Conservation (phyloP, 495 filamentous ascomycete genomes). For the Cercophora scortea region DNA sequence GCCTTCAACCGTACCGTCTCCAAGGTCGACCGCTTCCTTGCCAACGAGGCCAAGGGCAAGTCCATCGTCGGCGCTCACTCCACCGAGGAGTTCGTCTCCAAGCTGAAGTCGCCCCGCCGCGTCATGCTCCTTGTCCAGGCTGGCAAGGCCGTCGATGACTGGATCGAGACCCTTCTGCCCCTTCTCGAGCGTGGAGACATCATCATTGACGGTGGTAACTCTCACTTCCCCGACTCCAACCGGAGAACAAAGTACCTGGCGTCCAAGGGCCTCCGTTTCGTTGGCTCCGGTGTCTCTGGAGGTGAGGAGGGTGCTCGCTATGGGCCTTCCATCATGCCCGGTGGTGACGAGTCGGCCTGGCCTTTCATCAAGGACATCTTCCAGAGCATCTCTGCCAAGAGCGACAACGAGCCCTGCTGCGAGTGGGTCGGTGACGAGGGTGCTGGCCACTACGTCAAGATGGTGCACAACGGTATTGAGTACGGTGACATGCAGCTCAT, state of each 20-base stretch:
- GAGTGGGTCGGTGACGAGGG: constrained; percentile 99
- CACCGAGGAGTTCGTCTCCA: constrained; percentile 84
- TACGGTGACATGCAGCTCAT: constrained; percentile 99
- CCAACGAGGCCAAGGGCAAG: constrained; percentile 92
- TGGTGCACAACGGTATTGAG: constrained; percentile 99
- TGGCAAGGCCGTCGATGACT: constrained; percentile 94
- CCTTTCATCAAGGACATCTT: constrained; percentile 98
- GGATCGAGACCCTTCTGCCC: constrained; percentile 91
- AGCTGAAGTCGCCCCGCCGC: constrained; percentile 92
- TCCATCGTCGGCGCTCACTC: constrained; percentile 88
- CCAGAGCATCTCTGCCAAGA: constrained; percentile 95
- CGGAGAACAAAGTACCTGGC: constrained; percentile 81
- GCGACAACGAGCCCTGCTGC: constrained; percentile 91
- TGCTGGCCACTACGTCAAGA: constrained; percentile 99
- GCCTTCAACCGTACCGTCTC: constrained; percentile 96
- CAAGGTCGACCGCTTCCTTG: constrained; percentile 95
- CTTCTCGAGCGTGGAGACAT: constrained; percentile 89
- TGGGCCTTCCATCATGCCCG: constrained; percentile 96
- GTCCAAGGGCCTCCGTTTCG: constrained; percentile 86
- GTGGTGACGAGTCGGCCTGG: constrained; percentile 97
- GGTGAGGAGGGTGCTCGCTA: constrained; percentile 98
- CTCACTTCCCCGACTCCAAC: constrained; percentile 98
- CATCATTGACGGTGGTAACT: constrained; percentile 99
- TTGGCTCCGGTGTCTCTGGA: constrained; percentile 95
- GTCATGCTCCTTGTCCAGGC: constrained; percentile 99